Base-by-base conservation (phyloP, 805 yeast species). In the Monosporozyma servazzii region DNA sequence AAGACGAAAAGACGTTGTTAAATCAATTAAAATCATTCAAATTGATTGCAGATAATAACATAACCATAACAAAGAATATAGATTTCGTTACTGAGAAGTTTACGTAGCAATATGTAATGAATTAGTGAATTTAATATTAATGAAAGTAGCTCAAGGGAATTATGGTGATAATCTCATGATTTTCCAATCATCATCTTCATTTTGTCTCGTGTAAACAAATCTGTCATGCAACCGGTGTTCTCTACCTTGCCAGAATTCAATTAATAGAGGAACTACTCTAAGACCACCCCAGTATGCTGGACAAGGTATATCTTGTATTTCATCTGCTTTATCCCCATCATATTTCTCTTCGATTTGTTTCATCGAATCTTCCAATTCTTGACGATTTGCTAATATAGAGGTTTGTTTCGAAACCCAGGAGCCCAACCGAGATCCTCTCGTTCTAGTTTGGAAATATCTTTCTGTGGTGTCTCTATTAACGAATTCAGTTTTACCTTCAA, bases 161-260 rank as follows among this genome's bases (percentile, higher is more conserved):
- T 49, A 81, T 56, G 97, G 95, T 6, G 95, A 86, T 41, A 88
- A 70, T 68, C 96, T 79, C 40, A 73, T 69, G 27, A 84, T 59
- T 48, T 75, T 68, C 95, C 95, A 90, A 31, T 74, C 70, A 1
- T 67, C 73, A 15, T 70, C 73, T 17, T 71, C 76, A 8, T 65
- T 57, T 21, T 77, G 79, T 65, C 95, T 75, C 54, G 78, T 76
- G 68, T 77, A 90, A 13, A 82, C 79, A 48, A 90, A 74, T 59
- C 99, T 79, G 68, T 93, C 99, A 68, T 93, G 99, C 48, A 91
- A 73, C 66, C 99, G 79, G 63, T 87, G 84, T 53, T 77, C 75
- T 56, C 99, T 81, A 17, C 99, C 99, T 71, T 93, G 99, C 97
- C 98, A 93, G 64, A 91, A 93, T 71, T 93, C 99, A 57, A 91